A percentile compares a stretch with the other conserved stretches of the same genome.
Evolutionary conservation across 108 stramenopile species (phyloP).

Genomic region (Skeletonema grethae): DNA sequence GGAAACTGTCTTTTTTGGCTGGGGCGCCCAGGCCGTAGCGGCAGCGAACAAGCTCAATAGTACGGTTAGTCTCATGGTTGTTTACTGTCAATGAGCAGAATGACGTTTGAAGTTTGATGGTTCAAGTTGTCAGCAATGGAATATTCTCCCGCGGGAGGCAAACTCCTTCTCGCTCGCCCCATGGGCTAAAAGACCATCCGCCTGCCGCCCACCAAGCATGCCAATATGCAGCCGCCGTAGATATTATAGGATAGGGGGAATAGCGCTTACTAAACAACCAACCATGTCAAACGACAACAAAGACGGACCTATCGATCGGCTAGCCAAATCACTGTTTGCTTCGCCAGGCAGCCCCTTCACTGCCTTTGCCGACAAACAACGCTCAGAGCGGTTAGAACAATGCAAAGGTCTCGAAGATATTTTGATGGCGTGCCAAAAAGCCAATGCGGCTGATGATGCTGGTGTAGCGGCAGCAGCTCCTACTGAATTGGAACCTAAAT

Average conservation of each 20-base stretch:
- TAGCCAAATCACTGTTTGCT: constrained; percentile 36
- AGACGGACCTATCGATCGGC: constrained; percentile 23
- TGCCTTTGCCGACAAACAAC: constrained; percentile 35
- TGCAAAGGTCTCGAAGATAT: constrained; percentile 33
- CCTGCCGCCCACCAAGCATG: no score
- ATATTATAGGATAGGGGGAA: no score
- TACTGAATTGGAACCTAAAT: not conserved
- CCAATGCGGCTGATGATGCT: not conserved
- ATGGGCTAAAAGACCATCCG: no score
- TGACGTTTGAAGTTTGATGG: no score
- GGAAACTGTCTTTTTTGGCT: constrained; percentile 12
- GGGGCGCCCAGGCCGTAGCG: constrained; percentile 33
- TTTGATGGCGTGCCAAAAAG: constrained; percentile 26
- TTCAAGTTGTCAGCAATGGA: no score
- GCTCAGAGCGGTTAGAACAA: constrained; percentile 29
- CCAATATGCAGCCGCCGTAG: no score
- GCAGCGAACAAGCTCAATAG: constrained; percentile 17
- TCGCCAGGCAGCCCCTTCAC: constrained; percentile 29
- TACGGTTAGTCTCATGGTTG: constrained; percentile 7
- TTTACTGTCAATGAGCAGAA: not conserved
- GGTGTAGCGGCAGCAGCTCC: constrained; percentile 1
- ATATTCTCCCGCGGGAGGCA: no score
- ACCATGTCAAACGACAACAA: constrained; percentile 10
- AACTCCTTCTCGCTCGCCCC: no score
- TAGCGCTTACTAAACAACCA: not conserved